phyloP scores from a whole-genome alignment of 768 basidiomycete genomes.

The Tulasnella sp. region DNA sequence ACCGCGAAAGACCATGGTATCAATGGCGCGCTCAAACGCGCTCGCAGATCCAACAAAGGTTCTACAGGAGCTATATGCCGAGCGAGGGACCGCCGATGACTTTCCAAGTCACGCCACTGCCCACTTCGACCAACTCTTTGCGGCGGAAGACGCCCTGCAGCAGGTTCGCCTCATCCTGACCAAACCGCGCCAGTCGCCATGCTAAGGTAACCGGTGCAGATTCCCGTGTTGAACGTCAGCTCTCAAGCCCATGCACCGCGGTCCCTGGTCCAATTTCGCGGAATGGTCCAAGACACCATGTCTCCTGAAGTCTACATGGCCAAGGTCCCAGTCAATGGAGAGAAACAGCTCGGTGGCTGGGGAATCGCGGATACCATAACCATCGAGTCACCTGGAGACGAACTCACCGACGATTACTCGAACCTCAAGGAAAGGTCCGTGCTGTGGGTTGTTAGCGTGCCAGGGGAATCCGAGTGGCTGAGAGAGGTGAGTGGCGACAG shows the following conservation, averaged over 20 bases:
- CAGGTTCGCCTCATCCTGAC: constrained; percentile 38
- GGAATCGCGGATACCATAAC: constrained; percentile 47
- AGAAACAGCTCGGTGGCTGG: constrained; percentile 66
- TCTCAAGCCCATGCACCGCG: constrained; percentile 52
- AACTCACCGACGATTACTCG: constrained; percentile 42
- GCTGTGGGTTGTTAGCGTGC: constrained; percentile 72
- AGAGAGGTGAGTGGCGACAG: neutral
- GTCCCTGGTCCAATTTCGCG: constrained; percentile 66
- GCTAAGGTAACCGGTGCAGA: constrained; percentile 41
- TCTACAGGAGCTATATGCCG: constrained; percentile 50
- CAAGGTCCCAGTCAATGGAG: constrained; percentile 36
- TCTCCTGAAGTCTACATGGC: constrained; percentile 71
- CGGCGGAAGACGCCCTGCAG: constrained; percentile 42
- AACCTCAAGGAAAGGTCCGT: constrained; percentile 59
- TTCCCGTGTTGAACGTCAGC: constrained; percentile 52
- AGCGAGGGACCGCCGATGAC: constrained; percentile 32
- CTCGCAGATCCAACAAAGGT: constrained; percentile 49
- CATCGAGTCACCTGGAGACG: constrained; percentile 35
- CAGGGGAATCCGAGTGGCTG: constrained; percentile 62
- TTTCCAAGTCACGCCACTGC: constrained; percentile 47
- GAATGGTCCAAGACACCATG: constrained; percentile 70
- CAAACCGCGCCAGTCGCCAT: neutral
- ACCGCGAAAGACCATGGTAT: constrained; percentile 47
- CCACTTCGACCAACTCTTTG: constrained; percentile 50
- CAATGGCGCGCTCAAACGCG: constrained; percentile 49